These are phyloP conservation scores for Ganoderma lucidum DNA, from an alignment of 1,284 basidiomycete genomes.

Conservation along the genomic window DNA sequence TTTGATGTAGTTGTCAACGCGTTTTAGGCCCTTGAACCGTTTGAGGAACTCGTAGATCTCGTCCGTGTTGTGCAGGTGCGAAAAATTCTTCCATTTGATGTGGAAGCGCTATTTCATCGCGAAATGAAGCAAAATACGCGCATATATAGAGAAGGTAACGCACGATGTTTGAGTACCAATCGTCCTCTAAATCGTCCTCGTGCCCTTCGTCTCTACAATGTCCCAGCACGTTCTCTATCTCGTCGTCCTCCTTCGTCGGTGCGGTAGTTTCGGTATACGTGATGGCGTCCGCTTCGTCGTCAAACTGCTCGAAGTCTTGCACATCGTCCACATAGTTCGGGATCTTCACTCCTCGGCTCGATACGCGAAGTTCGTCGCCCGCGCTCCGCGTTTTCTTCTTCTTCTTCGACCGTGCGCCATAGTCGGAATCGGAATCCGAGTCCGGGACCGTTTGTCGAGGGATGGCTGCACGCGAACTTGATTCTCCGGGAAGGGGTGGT, in stretches of 20 bases:
- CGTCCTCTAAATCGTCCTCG: constrained; percentile 78
- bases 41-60: constrained; percentile 96
- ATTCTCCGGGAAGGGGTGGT: not conserved
- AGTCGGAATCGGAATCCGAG: constrained; percentile 89
- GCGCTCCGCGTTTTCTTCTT: constrained; percentile 74
- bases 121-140: constrained; percentile 24
- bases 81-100: constrained; percentile 96
- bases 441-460: constrained; percentile 55
- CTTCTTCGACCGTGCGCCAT: constrained; percentile 86
- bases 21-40: constrained; percentile 93
- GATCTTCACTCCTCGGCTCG: constrained; percentile 82
- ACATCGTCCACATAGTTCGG: constrained; percentile 89
- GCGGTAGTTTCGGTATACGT: constrained; percentile 61
- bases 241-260: constrained; percentile 78
- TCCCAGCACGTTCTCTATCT: constrained; percentile 88
- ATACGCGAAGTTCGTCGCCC: constrained; percentile 79
- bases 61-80: constrained; percentile 96
- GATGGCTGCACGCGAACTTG: constrained; percentile 44
- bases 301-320: constrained; percentile 82
- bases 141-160: constrained; percentile 41
- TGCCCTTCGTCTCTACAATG: constrained; percentile 85
- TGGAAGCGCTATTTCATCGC: constrained; percentile 77
- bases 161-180: constrained; percentile 89
- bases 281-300: constrained; percentile 67
- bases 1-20: constrained; percentile 99